phyloP scores from a whole-genome alignment of 805 yeast species.

The Trichomonascus vanleenenianus region DNA sequence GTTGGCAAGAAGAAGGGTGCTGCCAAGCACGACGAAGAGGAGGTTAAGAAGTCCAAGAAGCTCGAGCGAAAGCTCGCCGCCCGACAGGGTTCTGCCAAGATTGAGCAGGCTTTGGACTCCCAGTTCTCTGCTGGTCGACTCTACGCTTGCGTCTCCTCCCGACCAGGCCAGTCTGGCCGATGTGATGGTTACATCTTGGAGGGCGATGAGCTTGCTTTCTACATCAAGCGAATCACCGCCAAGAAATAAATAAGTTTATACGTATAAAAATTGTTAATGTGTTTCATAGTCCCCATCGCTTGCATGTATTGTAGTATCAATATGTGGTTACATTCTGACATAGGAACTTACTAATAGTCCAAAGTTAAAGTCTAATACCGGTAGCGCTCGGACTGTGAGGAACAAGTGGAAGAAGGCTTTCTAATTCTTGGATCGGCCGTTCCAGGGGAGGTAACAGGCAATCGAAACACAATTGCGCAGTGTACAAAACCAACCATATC shows the following conservation, averaged over 20 bases:
- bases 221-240: constrained; percentile 99
- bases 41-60: constrained; percentile 56
- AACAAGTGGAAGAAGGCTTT: too few species aligned
- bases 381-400: too few species aligned
- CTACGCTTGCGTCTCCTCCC: constrained; percentile 96
- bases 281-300: neutral
- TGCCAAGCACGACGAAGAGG: constrained; percentile 28
- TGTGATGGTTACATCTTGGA: constrained; percentile 99
- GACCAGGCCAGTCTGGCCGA: constrained; percentile 99
- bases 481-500: too few species aligned
- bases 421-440: too few species aligned
- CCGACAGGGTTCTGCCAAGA: constrained; percentile 77
- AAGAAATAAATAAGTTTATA: constrained; percentile 63
- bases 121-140: constrained; percentile 99
- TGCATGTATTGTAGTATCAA: neutral
- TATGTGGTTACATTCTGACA: too few species aligned
- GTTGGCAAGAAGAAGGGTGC: constrained; percentile 71
- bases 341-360: too few species aligned
- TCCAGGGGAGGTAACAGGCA: too few species aligned
- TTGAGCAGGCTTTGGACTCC: constrained; percentile 84
- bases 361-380: too few species aligned
- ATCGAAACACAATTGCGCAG: too few species aligned
- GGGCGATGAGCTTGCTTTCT: constrained; percentile 99
- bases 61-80: constrained; percentile 89
- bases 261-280: neutral